Evolutionary conservation across 768 basidiomycete genomes (phyloP), one percentile per base, ranked within the genome.

Genomic region (Dacryopinax spathularia): DNA sequence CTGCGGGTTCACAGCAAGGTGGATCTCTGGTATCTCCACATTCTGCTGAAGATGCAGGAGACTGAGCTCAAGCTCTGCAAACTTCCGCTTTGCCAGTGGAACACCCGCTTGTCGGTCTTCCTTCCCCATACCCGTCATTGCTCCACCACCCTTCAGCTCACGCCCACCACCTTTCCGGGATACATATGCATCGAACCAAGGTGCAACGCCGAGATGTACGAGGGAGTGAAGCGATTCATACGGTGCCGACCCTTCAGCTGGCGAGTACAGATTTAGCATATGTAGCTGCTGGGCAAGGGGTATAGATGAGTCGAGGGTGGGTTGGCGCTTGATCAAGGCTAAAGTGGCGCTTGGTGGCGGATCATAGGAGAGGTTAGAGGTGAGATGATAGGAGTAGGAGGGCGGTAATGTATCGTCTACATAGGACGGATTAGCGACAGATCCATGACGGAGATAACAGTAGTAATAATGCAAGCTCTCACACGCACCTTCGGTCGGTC

Each of bases 31-130:
- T 61, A 98, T 98, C 77, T 99, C 96, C 66, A 98, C 95, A 69
- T 99, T 99, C 74, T 98, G 96, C 71, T 98, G 95, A 4, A 98
- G 81, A 72, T 99, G 96, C 1, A 98, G 78, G 16, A 98, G 77
- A 1, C 91, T 93, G 10, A 97, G 76, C 73, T 99, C 95, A 63
- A 98, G 85, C 70, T 99, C 96, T 7, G 96, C 95, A 71, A 98
- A 97, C 76, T 97, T 98, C 80, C 94, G 94, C 83, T 97, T 98
- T 48, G 95, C 93, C 81, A 96, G 91, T 2, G 96, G 96, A 64
- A 99, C 98, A 60, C 86, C 86, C 83, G 70, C 34, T 63, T 27
- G 59, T 18, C 62, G 35, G 60, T 25, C 61, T 34, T 27, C 20
- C 29, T 25, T 18, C 2, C 31, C 27, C 22, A 62, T 66, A 18